These are phyloP conservation scores for Mucor circinelloides DNA, from an alignment of 371 early-diverging fungal species.

Conservation along the genomic window DNA sequence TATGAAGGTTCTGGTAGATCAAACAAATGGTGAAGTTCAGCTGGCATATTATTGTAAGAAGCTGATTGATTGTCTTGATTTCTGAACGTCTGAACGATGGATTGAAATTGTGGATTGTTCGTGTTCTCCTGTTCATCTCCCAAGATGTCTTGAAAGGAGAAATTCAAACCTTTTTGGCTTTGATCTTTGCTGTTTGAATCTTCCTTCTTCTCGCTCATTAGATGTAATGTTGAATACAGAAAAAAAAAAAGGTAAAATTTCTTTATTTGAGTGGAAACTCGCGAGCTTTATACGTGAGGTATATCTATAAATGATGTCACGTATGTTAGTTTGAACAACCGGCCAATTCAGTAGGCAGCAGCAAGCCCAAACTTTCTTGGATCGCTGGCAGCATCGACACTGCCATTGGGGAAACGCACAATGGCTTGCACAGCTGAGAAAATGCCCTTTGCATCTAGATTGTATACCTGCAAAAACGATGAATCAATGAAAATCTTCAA, in stretches of 20 bases:
- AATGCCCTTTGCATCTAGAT: neutral
- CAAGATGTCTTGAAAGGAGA: constrained; percentile 37
- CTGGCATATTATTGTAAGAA: constrained; percentile 34
- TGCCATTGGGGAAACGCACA: constrained; percentile 28
- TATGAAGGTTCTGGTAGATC: constrained; percentile 7
- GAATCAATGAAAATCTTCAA: neutral
- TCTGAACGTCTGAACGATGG: constrained; percentile 13
- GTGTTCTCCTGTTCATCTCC: constrained; percentile 19
- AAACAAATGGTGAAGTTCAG: constrained; percentile 38
- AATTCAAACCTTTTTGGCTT: constrained; percentile 21
- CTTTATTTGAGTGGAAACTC: neutral
- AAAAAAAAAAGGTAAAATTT: neutral
- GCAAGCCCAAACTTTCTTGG: constrained; percentile 41
- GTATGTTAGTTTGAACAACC: neutral
- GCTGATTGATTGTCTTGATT: constrained; percentile 21
- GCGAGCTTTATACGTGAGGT: neutral
- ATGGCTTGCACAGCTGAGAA: constrained; percentile 37
- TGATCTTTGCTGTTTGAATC: constrained; percentile 13
- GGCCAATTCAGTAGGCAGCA: constrained; percentile 24
- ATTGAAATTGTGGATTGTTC: constrained; percentile 28
- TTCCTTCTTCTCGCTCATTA: constrained; percentile 14
- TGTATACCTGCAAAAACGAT: neutral
- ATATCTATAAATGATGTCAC: constrained; percentile 2
- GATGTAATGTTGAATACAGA: neutral
- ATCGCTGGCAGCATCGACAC: constrained; percentile 40